phyloP scores from a whole-genome alignment of 208 protist species.

The Naegleria fowleri region DNA sequence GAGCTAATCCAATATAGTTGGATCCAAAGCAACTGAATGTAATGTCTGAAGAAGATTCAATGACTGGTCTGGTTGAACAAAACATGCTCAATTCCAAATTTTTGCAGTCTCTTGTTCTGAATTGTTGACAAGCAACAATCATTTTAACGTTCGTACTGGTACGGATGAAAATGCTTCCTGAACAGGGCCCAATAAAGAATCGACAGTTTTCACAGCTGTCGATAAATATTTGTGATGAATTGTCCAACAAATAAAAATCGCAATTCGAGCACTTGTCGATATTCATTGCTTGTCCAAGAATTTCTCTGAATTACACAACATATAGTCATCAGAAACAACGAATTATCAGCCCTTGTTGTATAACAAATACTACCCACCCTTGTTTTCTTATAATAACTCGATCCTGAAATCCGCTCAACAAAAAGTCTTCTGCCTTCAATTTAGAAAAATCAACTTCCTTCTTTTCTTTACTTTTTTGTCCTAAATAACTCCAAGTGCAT shows the following conservation, averaged over 20 bases:
- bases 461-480: background rate
- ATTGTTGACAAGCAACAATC: slow-evolving; percentile 81
- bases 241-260: slow-evolving; percentile 68
- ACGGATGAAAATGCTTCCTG: slow-evolving; percentile 79
- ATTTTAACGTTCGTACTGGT: slow-evolving; percentile 80
- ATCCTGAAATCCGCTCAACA: background rate
- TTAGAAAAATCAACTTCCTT: background rate
- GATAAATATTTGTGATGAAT: slow-evolving; percentile 73
- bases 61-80: slow-evolving; percentile 14
- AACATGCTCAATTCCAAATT: slow-evolving; percentile 52
- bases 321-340: too few relatives aligned
- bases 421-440: background rate
- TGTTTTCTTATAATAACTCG: background rate
- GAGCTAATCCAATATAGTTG: slow-evolving; percentile 15
- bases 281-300: slow-evolving; percentile 56
- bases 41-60: slow-evolving; percentile 29
- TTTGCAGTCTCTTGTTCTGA: slow-evolving; percentile 75
- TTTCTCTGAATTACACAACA: background rate
- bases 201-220: slow-evolving; percentile 82
- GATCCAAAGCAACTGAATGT: slow-evolving; percentile 6
- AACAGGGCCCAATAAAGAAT: slow-evolving; percentile 76
- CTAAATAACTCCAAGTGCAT: background rate
- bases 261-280: slow-evolving; percentile 75
- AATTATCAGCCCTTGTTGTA: background rate
- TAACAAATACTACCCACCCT: background rate